These are phyloP conservation scores for Taphrina flavorubra DNA, from an alignment of 1,139 yeast genomes.

Conservation along the genomic window DNA sequence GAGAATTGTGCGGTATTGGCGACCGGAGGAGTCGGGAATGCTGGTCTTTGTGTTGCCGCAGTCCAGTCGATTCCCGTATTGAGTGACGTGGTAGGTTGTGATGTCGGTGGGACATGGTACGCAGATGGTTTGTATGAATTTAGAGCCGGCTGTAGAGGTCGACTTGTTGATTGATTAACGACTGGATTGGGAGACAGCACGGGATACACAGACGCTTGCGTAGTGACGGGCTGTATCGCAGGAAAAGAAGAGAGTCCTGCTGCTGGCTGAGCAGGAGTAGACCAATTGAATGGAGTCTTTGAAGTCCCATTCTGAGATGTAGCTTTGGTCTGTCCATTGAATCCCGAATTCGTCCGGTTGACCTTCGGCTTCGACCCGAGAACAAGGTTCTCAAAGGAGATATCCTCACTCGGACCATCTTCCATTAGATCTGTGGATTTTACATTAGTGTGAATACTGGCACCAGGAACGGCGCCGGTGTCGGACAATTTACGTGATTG, in stretches of 20 bases:
- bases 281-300: slow-evolving; percentile 28
- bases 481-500: slow-evolving; percentile 49
- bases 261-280: slow-evolving; percentile 28
- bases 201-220: not conserved
- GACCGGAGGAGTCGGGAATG: slow-evolving; percentile 4
- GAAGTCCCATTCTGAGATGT: not conserved
- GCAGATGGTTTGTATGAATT: not conserved
- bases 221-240: not conserved
- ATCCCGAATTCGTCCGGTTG: not conserved
- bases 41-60: slow-evolving; percentile 12
- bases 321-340: slow-evolving; percentile 1
- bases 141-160: not conserved
- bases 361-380: slow-evolving; percentile 19
- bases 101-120: not conserved
- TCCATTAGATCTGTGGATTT: slow-evolving; percentile 14
- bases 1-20: slow-evolving; percentile 9
- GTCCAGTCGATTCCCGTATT: slow-evolving; percentile 27
- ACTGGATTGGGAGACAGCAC: slow-evolving; percentile 10
- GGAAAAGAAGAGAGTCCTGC: not conserved
- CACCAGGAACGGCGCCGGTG: slow-evolving; percentile 34
- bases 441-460: slow-evolving; percentile 13
- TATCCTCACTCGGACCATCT: slow-evolving; percentile 25
- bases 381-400: slow-evolving; percentile 35
- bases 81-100: not conserved
- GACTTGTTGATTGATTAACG: not conserved